Percentiles rank a stretch among this genome's conserved stretches.
Conservation (phyloP, 805 yeast genomes). For the Dipodascus albidus region DNA sequence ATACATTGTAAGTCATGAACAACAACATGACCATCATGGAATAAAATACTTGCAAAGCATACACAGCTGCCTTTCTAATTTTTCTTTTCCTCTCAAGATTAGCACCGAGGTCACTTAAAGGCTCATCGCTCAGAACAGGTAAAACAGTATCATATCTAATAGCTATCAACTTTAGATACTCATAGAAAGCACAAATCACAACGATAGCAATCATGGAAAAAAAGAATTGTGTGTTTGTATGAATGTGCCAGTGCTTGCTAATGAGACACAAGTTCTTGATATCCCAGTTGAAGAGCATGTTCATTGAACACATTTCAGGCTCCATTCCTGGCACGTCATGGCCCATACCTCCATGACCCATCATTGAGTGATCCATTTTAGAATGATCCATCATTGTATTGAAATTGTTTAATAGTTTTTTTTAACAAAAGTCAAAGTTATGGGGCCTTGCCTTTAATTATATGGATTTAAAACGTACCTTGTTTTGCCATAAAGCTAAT, state of each 20-base stretch:
- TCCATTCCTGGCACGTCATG: neutral
- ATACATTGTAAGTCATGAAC: neutral
- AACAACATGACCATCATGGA: neutral
- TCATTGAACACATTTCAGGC: neutral
- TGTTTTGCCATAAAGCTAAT: too few species aligned
- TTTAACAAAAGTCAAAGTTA: too few species aligned
- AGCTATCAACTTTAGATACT: neutral
- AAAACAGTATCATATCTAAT: neutral
- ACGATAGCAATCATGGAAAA: neutral
- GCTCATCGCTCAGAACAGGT: neutral
- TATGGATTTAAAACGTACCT: too few species aligned
- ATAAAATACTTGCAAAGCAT: neutral
- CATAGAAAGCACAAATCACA: neutral
- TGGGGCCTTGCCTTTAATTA: too few species aligned
- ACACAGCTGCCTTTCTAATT: neutral
- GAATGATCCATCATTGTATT: neutral
- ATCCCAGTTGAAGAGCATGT: neutral
- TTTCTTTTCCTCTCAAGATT: neutral
- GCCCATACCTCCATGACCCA: constrained; percentile 1
- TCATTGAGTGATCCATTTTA: neutral
- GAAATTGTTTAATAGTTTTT: too few species aligned
- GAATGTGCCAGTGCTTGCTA: neutral
- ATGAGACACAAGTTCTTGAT: neutral
- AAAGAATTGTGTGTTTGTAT: neutral
- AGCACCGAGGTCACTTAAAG: neutral